These are phyloP conservation scores for Thielaviopsis ethacetica DNA, from an alignment of 2,329 filamentous ascomycete species.

Conservation along the genomic window DNA sequence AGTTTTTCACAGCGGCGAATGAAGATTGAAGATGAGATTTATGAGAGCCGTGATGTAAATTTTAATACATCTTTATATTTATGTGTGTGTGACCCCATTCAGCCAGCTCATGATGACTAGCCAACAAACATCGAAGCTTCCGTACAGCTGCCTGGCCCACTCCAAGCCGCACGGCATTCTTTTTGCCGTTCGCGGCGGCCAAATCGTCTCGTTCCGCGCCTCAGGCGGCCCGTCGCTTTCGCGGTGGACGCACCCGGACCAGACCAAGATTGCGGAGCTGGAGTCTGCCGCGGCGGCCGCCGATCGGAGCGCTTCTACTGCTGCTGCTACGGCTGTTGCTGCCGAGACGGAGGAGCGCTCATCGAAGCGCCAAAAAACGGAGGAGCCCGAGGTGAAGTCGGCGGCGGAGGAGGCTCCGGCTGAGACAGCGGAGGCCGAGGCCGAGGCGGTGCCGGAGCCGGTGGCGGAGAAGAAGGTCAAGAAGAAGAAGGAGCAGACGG, in stretches of 20 bases:
- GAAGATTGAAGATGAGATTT: too few relatives aligned
- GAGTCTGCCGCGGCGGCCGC: slow-evolving; percentile 12
- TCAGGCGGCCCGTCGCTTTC: slow-evolving; percentile 41
- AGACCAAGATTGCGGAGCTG: slow-evolving; percentile 18
- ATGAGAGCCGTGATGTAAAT: too few relatives aligned
- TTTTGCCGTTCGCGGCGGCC: slow-evolving; percentile 57
- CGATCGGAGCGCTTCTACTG: slow-evolving; percentile 13
- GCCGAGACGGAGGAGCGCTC: slow-evolving; percentile 5
- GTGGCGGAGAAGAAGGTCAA: slow-evolving; percentile 17
- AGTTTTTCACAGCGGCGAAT: too few relatives aligned
- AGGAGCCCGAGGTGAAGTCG: slow-evolving; percentile 10
- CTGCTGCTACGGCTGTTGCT: background rate
- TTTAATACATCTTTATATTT: background rate
- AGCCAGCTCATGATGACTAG: slow-evolving; percentile 6
- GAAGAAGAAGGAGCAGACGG: slow-evolving; percentile 17
- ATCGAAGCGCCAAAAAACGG: slow-evolving; percentile 11
- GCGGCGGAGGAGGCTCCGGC: slow-evolving; percentile 6
- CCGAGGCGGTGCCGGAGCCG: slow-evolving; percentile 11
- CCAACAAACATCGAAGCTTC: slow-evolving; percentile 27
- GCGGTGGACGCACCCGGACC: slow-evolving; percentile 40
- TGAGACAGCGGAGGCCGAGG: slow-evolving; percentile 19
- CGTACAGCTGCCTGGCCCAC: slow-evolving; percentile 46
- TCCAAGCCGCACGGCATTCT: slow-evolving; percentile 39
- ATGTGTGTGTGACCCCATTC: background rate
- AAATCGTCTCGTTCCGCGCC: slow-evolving; percentile 50